phyloP scores from a whole-genome alignment of 2,329 filamentous ascomycete species.

The Apiospora kogelbergensis region DNA sequence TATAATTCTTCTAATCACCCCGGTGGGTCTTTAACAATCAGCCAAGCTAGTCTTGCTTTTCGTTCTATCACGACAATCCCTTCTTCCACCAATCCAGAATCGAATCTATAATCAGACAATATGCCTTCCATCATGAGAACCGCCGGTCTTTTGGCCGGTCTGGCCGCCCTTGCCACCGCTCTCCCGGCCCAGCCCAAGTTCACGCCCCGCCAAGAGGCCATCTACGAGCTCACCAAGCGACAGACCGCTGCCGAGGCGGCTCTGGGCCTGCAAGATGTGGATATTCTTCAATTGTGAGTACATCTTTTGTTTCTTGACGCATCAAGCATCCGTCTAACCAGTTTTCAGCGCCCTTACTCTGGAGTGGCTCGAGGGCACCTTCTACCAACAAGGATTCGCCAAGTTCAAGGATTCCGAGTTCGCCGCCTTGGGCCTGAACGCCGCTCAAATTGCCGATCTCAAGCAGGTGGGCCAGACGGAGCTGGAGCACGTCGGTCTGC shows the following conservation, averaged over 20 bases:
- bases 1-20: slow-evolving; percentile 30
- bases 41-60: slow-evolving; percentile 41
- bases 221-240: slow-evolving; percentile 48
- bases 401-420: slow-evolving; percentile 68
- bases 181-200: slow-evolving; percentile 46
- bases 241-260: slow-evolving; percentile 49
- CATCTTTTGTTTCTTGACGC: neutral
- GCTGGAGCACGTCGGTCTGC: slow-evolving; percentile 58
- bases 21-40: slow-evolving; percentile 32
- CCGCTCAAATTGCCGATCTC: slow-evolving; percentile 57
- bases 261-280: slow-evolving; percentile 49
- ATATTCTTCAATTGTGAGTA: slow-evolving; percentile 60
- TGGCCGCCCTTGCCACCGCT: slow-evolving; percentile 47
- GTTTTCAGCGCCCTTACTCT: slow-evolving; percentile 63
- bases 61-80: slow-evolving; percentile 17
- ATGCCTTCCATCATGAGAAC: slow-evolving; percentile 50
- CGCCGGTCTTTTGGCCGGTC: slow-evolving; percentile 39
- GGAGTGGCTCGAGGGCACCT: slow-evolving; percentile 72
- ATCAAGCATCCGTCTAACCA: neutral
- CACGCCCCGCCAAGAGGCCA: slow-evolving; percentile 42
- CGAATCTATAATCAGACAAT: slow-evolving; percentile 29
- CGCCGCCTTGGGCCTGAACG: slow-evolving; percentile 57
- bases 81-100: slow-evolving; percentile 17
- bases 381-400: slow-evolving; percentile 70
- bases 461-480: slow-evolving; percentile 64